phyloP scores from a whole-genome alignment of 2,329 filamentous ascomycete species.

The Colletotrichum sojae region DNA sequence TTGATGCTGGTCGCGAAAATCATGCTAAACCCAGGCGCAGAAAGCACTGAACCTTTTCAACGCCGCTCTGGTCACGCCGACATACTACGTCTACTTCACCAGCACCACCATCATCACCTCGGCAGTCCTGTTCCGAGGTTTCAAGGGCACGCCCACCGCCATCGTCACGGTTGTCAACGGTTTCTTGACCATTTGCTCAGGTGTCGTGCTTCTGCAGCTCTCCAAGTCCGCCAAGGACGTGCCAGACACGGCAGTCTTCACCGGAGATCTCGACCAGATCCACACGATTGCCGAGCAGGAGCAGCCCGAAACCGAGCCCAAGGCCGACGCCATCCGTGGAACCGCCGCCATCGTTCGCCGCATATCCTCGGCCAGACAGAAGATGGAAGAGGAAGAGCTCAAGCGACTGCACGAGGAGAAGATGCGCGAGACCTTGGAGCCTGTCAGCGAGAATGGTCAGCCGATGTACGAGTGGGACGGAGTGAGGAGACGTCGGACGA shows the following conservation, averaged over 20 bases:
- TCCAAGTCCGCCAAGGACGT: conserved; percentile 99
- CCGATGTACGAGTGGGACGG: conserved; percentile 89
- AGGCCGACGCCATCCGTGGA: conserved; percentile 95
- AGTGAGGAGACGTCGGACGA: conserved; percentile 79
- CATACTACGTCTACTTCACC: conserved; percentile 99
- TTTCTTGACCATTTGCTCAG: conserved; percentile 93
- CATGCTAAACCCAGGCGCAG: conserved; percentile 65
- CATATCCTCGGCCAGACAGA: conserved; percentile 81
- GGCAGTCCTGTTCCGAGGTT: conserved; percentile 91
- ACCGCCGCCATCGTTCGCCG: conserved; percentile 89
- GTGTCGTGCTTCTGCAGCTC: conserved; percentile 93
- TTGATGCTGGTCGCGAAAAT: not conserved
- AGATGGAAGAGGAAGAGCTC: conserved; percentile 85
- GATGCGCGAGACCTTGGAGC: conserved; percentile 76
- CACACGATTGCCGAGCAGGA: conserved; percentile 95
- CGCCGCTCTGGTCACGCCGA: conserved; percentile 95
- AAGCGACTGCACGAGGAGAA: conserved; percentile 86
- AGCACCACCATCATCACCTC: conserved; percentile 96
- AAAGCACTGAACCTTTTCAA: conserved; percentile 99
- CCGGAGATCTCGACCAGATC: conserved; percentile 93
- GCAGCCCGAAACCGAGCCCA: conserved; percentile 95
- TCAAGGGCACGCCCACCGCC: conserved; percentile 85
- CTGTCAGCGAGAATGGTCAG: conserved; percentile 83
- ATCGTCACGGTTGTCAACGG: conserved; percentile 94
- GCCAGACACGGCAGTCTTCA: conserved; percentile 91